Conservation (phyloP, 352 stramenopile genomes). For the Thraustotheca clavata region DNA sequence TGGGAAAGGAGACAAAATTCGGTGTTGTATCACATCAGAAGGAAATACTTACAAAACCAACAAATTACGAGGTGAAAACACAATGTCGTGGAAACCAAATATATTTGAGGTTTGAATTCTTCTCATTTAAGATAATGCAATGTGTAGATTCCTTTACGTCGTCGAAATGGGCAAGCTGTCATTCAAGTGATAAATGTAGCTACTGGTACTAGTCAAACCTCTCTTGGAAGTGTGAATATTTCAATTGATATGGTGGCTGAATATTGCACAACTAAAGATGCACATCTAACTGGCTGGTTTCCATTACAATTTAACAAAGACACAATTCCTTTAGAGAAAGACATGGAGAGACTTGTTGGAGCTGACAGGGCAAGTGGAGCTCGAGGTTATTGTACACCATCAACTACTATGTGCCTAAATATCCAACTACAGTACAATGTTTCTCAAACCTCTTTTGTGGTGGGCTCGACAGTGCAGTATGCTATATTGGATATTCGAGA, state of each 20-base stretch:
- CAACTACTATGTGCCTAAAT: neutral
- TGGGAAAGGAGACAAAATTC: constrained; percentile 1
- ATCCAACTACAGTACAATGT: constrained; percentile 2
- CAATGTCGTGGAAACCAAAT: neutral
- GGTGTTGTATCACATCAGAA: constrained; percentile 5
- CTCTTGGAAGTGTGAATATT: neutral
- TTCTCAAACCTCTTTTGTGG: neutral
- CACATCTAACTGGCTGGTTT: constrained; percentile 4
- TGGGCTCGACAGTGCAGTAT: constrained; percentile 1
- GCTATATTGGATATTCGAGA: constrained; percentile 7
- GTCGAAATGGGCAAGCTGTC: neutral
- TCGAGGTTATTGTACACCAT: neutral
- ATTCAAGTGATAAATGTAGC: neutral
- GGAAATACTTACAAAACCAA: neutral
- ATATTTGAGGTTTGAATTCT: neutral
- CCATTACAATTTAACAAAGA: neutral
- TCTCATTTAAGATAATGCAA: neutral
- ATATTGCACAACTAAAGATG: neutral
- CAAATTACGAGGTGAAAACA: constrained; percentile 1
- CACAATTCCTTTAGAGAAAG: neutral
- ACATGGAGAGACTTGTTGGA: constrained; percentile 1
- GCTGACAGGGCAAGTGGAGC: neutral
- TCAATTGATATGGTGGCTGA: constrained; percentile 6
- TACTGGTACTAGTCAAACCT: neutral
- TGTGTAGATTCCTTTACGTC: constrained; percentile 15